Base-by-base conservation (phyloP, 2,329 filamentous ascomycete genomes). In the Venturia nashicola region DNA sequence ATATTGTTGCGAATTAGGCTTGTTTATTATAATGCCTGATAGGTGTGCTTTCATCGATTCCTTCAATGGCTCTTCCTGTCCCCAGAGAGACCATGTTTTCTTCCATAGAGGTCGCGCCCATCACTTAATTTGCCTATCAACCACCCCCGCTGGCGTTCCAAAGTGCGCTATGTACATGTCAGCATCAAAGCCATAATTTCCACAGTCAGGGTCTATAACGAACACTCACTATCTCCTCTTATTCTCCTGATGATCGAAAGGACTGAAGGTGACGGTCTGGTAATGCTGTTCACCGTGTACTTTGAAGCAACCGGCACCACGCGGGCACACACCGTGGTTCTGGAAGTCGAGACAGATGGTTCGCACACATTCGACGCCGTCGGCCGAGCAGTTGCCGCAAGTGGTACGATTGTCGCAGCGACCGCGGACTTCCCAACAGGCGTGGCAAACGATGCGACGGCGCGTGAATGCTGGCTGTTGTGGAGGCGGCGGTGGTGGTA, bases 401-500 rank as follows among this genome's bases (percentile, higher is more conserved):
- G 48, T 57, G 8, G 9, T 1, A 23, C 43, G 32, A 20, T 55
- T 36, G 48, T 63, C 61, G 61, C 61, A 63, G 44, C 23, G 34
- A 9, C 36, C 48, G 34, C 61, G 61, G 8, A 39, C 27, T 34
- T 27, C 43, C 46, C 48, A 63, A 34, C 61, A 63, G 11, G 43
- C 48, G 48, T 63, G 61, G 48, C 61, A 63, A 8, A 63, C 61
- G 61, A 63, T 9, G 34, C 48, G 43, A 20, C 61, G 61, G 11
- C 51, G 51, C 11, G 46, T 51, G 20, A 51, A 27, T 23, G 46
- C 18, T 57, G 32, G 32, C 36, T 39, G 51, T 6, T 36, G 51
- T 57, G 51, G 27, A 16, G 51, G 51, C 7, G 51, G 14, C 9
- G 51, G 27, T 36, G 51, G 32, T 18, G 32, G 51, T 34, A 18